phyloP scores from a whole-genome alignment of 2,329 filamentous ascomycete genomes.

The Neonectria punicea region DNA sequence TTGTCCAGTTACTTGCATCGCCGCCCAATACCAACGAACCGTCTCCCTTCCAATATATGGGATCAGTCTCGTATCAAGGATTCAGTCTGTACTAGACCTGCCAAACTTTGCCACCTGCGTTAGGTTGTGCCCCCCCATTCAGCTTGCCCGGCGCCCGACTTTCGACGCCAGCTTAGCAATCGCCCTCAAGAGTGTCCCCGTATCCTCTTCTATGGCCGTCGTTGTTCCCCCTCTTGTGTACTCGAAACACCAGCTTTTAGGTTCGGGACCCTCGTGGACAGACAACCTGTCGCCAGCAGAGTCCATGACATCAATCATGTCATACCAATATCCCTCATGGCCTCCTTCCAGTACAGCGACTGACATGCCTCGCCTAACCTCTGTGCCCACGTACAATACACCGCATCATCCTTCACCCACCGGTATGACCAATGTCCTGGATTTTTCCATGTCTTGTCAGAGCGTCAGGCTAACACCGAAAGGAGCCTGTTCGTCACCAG shows the following conservation, averaged over 20 bases:
- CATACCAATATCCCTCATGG: conserved; percentile 60
- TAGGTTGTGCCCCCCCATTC: conserved; percentile 1
- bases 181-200: conserved; percentile 3
- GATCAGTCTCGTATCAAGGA: conserved; percentile 12
- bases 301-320: conserved; percentile 50
- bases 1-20: conserved; percentile 26
- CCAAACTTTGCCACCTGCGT: conserved; percentile 17
- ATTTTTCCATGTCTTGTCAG: conserved; percentile 49
- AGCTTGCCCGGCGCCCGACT: conserved; percentile 15
- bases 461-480: conserved; percentile 53
- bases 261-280: conserved; percentile 23
- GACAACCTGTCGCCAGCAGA: conserved; percentile 17
- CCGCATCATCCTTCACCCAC: conserved; percentile 45
- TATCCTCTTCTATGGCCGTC: conserved; percentile 34
- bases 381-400: conserved; percentile 44
- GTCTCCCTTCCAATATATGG: conserved; percentile 16
- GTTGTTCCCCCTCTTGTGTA: conserved; percentile 23
- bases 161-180: conserved; percentile 9
- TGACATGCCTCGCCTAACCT: conserved; percentile 54
- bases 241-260: conserved; percentile 26
- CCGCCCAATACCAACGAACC: conserved; percentile 22
- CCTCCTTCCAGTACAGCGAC: conserved; percentile 54
- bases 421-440: conserved; percentile 47
- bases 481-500: conserved; percentile 62
- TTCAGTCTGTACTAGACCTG: conserved; percentile 15